These are phyloP conservation scores for Neofusicoccum ribis DNA, from an alignment of 2,329 filamentous ascomycete species.

Conservation along the genomic window DNA sequence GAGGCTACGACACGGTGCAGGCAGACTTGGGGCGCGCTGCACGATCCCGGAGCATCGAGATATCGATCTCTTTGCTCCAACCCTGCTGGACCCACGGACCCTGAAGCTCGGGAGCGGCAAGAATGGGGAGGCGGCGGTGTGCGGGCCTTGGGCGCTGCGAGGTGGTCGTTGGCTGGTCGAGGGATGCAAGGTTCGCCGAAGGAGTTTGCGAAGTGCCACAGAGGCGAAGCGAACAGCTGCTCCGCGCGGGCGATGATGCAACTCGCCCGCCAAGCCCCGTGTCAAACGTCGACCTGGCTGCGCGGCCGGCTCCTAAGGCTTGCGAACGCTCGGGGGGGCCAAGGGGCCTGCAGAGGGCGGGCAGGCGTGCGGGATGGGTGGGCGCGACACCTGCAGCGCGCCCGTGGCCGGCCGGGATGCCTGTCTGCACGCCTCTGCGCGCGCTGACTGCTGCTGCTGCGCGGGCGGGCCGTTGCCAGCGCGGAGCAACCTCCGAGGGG, in stretches of 20 bases:
- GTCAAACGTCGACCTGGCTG: not conserved
- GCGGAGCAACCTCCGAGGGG: constrained; percentile 16
- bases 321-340: not conserved
- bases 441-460: not conserved
- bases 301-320: not conserved
- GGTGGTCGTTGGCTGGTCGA: constrained; percentile 20
- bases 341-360: constrained; percentile 5
- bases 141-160: constrained; percentile 15
- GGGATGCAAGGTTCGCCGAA: constrained; percentile 20
- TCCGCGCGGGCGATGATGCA: constrained; percentile 18
- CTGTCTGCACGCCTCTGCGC: constrained; percentile 2
- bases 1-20: constrained; percentile 15
- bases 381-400: constrained; percentile 14
- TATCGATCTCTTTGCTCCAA: constrained; percentile 18
- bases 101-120: constrained; percentile 19
- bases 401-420: constrained; percentile 14
- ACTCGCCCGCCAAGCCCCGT: constrained; percentile 13
- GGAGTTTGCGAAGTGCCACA: constrained; percentile 19
- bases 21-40: constrained; percentile 12
- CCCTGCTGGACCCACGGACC: constrained; percentile 18
- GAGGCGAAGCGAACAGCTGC: constrained; percentile 18
- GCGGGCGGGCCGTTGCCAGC: not conserved
- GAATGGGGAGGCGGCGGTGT: constrained; percentile 19
- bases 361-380: not conserved
- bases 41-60: constrained; percentile 22